A percentile compares a stretch with the other conserved stretches of the same genome.
phyloP scores from a whole-genome alignment of 2,329 filamentous ascomycete genomes.

The Aspergillus tanneri region DNA sequence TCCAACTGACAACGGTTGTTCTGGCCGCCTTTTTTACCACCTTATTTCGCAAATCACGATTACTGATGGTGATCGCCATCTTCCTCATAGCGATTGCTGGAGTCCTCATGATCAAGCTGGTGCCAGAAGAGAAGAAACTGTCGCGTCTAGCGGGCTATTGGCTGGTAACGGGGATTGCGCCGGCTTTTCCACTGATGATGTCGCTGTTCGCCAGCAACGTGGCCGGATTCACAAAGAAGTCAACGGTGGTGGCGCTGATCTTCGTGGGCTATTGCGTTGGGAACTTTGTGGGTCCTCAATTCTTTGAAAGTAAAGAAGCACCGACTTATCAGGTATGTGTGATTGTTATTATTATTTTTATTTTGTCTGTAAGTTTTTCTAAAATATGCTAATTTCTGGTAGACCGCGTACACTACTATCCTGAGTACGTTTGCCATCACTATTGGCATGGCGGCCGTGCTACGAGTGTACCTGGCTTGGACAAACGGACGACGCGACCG shows the following conservation, averaged over 20 bases:
- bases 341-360: neutral
- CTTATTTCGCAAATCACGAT: slow-evolving; percentile 18
- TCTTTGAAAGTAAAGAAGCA: slow-evolving; percentile 16
- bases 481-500: slow-evolving; percentile 15
- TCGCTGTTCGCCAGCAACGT: slow-evolving; percentile 16
- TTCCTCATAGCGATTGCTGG: slow-evolving; percentile 20
- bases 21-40: slow-evolving; percentile 18
- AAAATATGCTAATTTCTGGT: neutral
- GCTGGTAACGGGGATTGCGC: slow-evolving; percentile 19
- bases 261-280: slow-evolving; percentile 20
- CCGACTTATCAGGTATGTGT: slow-evolving; percentile 14
- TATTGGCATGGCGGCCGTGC: slow-evolving; percentile 12
- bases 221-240: slow-evolving; percentile 22
- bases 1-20: slow-evolving; percentile 20
- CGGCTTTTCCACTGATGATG: slow-evolving; percentile 21
- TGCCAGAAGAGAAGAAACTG: slow-evolving; percentile 14
- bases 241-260: slow-evolving; percentile 15
- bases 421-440: slow-evolving; percentile 21
- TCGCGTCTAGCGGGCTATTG: slow-evolving; percentile 22
- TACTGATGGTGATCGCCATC: slow-evolving; percentile 15
- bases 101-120: slow-evolving; percentile 23
- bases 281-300: slow-evolving; percentile 19
- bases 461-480: slow-evolving; percentile 17
- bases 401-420: slow-evolving; percentile 25
- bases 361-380: neutral